Conservation (phyloP, 1,284 basidiomycete genomes). For the Irpex sp. region DNA sequence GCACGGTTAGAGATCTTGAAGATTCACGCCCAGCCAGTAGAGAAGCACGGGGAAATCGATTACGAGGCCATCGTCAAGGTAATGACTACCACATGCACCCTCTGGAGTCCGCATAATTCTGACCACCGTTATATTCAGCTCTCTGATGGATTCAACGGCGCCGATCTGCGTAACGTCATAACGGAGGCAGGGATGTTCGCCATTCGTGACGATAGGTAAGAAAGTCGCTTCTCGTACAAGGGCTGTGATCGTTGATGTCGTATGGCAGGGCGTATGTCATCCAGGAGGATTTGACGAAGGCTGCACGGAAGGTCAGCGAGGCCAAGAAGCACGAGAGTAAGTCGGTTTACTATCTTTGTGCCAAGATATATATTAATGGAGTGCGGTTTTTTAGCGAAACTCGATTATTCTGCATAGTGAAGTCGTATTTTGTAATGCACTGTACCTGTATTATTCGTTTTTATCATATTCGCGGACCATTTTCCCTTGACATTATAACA, state of each 20-base stretch:
- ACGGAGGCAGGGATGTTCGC: slow-evolving; percentile 99
- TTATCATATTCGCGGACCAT: background rate
- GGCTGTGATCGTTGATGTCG: background rate
- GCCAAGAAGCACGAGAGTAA: slow-evolving; percentile 94
- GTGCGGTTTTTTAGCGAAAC: slow-evolving; percentile 39
- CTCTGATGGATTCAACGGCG: slow-evolving; percentile 91
- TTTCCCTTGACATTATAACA: background rate
- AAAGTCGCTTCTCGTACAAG: slow-evolving; percentile 1
- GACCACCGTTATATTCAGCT: slow-evolving; percentile 39
- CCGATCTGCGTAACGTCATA: slow-evolving; percentile 93
- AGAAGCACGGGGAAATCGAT: slow-evolving; percentile 93
- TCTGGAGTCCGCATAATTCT: no score
- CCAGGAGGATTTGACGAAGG: slow-evolving; percentile 96
- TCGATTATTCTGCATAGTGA: slow-evolving; percentile 48
- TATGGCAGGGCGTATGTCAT: slow-evolving; percentile 74
- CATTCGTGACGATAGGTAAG: slow-evolving; percentile 87
- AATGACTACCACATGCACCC: slow-evolving; percentile 2
- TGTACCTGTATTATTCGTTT: background rate
- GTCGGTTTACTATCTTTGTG: slow-evolving; percentile 22
- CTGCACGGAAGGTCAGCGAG: slow-evolving; percentile 94
- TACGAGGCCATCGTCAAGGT: slow-evolving; percentile 97
- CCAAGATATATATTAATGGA: slow-evolving; percentile 5
- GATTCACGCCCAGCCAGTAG: slow-evolving; percentile 93
- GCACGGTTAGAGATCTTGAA: slow-evolving; percentile 94
- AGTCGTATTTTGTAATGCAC: background rate